phyloP scores from a whole-genome alignment of 2,329 filamentous ascomycete genomes.

The Calonectria multiphialidica region DNA sequence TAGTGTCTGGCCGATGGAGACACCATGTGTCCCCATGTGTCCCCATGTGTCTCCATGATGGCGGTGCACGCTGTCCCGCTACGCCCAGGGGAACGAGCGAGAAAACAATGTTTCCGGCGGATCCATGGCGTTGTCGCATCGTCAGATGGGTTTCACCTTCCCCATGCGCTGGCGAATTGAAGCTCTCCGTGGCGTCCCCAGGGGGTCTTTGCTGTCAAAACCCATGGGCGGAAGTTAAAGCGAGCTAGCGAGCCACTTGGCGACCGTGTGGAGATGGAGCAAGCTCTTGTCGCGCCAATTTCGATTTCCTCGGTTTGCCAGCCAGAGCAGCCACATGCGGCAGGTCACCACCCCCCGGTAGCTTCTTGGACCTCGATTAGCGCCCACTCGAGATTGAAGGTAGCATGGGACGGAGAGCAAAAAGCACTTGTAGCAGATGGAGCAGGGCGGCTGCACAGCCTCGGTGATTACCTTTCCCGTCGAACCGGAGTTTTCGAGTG shows the following conservation, averaged over 20 bases:
- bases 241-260: slow-evolving; percentile 4
- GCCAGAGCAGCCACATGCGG: neutral
- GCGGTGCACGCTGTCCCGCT: slow-evolving; percentile 8
- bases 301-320: slow-evolving; percentile 7
- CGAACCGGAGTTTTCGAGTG: slow-evolving; percentile 1
- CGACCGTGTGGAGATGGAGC: neutral
- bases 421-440: slow-evolving; percentile 3
- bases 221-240: slow-evolving; percentile 13
- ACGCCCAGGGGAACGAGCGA: neutral
- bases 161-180: slow-evolving; percentile 24
- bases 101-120: slow-evolving; percentile 7
- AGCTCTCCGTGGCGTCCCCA: neutral
- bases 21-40: neutral
- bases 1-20: neutral
- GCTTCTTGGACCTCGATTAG: neutral
- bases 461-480: slow-evolving; percentile 23
- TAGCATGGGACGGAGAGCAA: neutral
- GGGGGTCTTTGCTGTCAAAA: slow-evolving; percentile 18
- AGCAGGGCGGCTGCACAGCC: slow-evolving; percentile 11
- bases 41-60: neutral
- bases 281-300: slow-evolving; percentile 12
- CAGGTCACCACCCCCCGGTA: neutral
- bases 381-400: slow-evolving; percentile 13
- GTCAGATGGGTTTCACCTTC: slow-evolving; percentile 21
- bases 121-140: slow-evolving; percentile 3